phyloP scores from a whole-genome alignment of 331 rosid genomes.

The Malus hybrid region DNA sequence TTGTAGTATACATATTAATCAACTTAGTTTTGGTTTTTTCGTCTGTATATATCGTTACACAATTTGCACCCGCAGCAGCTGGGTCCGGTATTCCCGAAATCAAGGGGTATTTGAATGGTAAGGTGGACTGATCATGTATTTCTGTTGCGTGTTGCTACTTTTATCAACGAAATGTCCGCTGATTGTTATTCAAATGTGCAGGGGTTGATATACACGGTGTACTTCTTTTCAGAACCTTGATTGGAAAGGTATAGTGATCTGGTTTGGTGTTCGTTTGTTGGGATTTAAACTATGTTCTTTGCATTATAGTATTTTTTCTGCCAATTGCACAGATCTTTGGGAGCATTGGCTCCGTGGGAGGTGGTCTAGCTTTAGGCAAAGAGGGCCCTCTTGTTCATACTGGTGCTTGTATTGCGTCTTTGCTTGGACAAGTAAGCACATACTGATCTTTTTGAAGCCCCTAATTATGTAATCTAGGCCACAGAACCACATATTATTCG shows the following conservation, averaged over 20 bases:
- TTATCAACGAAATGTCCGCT: constrained; percentile 1
- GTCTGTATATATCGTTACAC: constrained; percentile 74
- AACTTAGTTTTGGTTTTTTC: constrained; percentile 80
- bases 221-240: constrained; percentile 93
- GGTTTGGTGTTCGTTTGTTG: not conserved
- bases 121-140: constrained; percentile 10
- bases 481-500: not conserved
- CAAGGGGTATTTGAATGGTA: constrained; percentile 96
- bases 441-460: not conserved
- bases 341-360: constrained; percentile 98
- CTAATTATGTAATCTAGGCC: not conserved
- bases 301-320: constrained; percentile 13
- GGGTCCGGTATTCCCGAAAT: constrained; percentile 98
- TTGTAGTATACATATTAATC: constrained; percentile 60
- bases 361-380: constrained; percentile 96
- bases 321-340: constrained; percentile 64
- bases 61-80: constrained; percentile 94
- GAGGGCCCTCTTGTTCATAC: constrained; percentile 99
- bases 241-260: constrained; percentile 69
- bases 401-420: constrained; percentile 97
- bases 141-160: constrained; percentile 5
- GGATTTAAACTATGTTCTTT: constrained; percentile 8
- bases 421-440: constrained; percentile 78
- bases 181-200: constrained; percentile 34
- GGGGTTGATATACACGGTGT: constrained; percentile 81